Evolutionary conservation across 768 basidiomycete genomes (phyloP), one percentile per base, ranked within the genome.

Genomic region (Boletus rex-veris): DNA sequence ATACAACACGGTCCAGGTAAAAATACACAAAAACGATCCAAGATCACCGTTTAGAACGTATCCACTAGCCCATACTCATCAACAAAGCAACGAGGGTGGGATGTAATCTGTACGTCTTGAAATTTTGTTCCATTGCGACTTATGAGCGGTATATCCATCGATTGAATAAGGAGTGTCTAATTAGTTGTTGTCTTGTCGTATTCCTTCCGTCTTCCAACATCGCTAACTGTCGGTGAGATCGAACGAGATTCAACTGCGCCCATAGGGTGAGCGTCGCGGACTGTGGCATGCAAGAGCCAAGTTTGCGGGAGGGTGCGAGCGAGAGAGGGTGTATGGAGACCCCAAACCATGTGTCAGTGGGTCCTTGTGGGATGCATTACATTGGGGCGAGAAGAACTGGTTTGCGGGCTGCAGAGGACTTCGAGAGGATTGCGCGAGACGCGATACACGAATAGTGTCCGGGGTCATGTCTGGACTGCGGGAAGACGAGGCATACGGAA

Each of bases 391-490:
- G 50, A 58, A 58, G 60, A 50, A 52, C 54, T 71, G 63, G 45
- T 69, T 64, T n/a, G 70, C 45, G 24, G 65, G 60, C 7, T 62
- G 60, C 0, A 71, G 50, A 2, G 68, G 64, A n/a, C 60, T 52
- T 28, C 68, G 57, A 45, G 64, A 49, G 5, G 58, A 31, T 16
- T 47, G 62, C 15, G 42, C 35, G 12, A 48, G 54, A 24, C 65
- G 69, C 1, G 74, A 68, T 16, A 66, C 67, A 26, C 78, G 74
- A 14, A 77, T 70, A 31, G 78, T 77, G 5, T 77, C 75, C 5
- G 66, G 61, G 19, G 67, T 67, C 24, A 74, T 67, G 52, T 75
- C 75, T 10, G 69, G 11, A 14, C 33, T 54, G 42, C 70, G 71
- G 24, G 75, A 71, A 38, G 77, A 72, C 12, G 76, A 63, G 3